Evolutionary conservation across 1,139 yeast genomes (phyloP), one percentile per base, ranked within the genome.

Genomic region (Yamadazyma atlantica): DNA sequence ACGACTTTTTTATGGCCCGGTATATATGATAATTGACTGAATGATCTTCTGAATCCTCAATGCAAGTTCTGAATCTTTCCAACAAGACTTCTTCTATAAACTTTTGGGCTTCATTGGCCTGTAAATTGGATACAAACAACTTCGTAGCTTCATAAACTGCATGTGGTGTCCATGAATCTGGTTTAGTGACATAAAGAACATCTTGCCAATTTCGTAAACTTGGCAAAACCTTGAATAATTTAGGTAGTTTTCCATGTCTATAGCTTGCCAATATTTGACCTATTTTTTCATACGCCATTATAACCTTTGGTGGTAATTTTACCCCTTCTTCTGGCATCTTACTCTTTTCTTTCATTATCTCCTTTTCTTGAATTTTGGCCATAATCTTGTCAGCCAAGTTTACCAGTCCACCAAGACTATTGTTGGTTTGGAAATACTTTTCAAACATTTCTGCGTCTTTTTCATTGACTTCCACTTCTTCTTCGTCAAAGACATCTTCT

Each of bases 141-240:
- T 89, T 87, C 9, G 98, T 88, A 3, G 97, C 98, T 60, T 94
- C 97, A 57, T 85, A 92, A 2, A 85, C 82, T 2, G 95, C 96
- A 57, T 90, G 94, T n/a, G 97, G 92, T 5, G 97, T 86, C 99
- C 99, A 92, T 22, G 73, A 68, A 44, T 81, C 88, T 9, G 98
- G 98, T 50, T 87, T 80, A 2, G 98, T 90, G 21, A 92, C 97
- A 54, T 82, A 90, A 29, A 92, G 68, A 26, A 94, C 85, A 60
- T 92, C 97, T 58, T 89, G 89, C 99, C 99, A 92, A 62, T 90
- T 90, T 50, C 79, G 82, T 49, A 92, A 73, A 6, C 95, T 79
- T 27, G 99, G 99, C 42, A 94, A 78, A 42, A 92, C 95, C 59
- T 92, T 92, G 72, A 92, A 92, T 28, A 95, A 77, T 55, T 92